phyloP scores from a whole-genome alignment of 805 yeast species.

The Tetrapisispora arboricola region DNA sequence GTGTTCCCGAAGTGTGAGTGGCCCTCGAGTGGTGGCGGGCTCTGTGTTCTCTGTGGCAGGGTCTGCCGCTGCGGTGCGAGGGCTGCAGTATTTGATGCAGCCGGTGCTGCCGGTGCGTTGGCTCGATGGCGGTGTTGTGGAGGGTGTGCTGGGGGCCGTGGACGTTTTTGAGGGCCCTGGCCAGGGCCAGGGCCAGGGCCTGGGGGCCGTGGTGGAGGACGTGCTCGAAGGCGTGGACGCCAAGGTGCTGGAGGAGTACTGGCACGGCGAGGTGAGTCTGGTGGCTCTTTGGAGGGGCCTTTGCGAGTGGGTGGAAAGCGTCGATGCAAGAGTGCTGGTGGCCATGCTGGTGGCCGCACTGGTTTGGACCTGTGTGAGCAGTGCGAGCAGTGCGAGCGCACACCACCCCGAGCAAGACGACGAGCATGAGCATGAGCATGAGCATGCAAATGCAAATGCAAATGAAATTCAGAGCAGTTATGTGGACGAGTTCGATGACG shows the following conservation, averaged over 20 bases:
- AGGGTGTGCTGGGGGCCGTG: neutral
- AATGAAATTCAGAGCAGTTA: neutral
- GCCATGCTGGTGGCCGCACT: neutral
- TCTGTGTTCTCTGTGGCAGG: neutral
- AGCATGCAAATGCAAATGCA: too few relatives aligned
- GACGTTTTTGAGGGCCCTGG: neutral
- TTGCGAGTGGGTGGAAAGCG: neutral
- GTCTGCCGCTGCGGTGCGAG: neutral
- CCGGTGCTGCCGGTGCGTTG: neutral
- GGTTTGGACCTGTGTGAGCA: neutral
- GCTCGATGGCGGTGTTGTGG: neutral
- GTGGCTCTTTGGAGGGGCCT: neutral
- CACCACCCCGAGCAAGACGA: neutral
- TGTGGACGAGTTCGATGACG: constrained; percentile 4
- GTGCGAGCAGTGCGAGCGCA: neutral
- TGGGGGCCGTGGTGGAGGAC: neutral
- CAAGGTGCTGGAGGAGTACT: neutral
- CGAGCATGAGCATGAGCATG: too few relatives aligned
- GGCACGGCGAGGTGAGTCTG: neutral
- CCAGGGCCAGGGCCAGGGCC: neutral
- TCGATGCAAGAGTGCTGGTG: neutral
- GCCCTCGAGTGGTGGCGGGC: neutral
- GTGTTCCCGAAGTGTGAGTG: neutral
- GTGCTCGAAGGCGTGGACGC: neutral
- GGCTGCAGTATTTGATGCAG: neutral